phyloP scores from a whole-genome alignment of 257 asterid species.

The Salvia splendens region DNA sequence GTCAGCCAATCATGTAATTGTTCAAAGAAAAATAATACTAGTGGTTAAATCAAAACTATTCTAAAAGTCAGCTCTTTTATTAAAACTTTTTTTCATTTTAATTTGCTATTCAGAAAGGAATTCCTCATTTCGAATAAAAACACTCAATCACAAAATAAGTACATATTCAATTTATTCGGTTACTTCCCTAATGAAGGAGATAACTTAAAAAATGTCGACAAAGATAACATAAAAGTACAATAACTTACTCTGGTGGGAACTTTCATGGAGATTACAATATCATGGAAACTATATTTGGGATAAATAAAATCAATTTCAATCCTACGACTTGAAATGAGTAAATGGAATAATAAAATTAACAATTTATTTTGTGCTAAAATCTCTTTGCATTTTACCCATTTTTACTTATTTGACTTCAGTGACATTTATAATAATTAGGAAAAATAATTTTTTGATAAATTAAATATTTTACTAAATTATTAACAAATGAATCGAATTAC shows the following conservation, averaged over 20 bases:
- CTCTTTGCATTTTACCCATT: no score
- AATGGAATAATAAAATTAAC: no score
- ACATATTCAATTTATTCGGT: not conserved
- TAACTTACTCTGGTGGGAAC: not conserved
- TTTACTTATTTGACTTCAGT: no score
- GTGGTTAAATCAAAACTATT: not conserved
- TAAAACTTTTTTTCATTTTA: not conserved
- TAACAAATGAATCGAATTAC: no score
- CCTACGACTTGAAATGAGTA: not conserved
- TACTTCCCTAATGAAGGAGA: not conserved
- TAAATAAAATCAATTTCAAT: not conserved
- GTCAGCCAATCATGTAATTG: slow-evolving; percentile 8
- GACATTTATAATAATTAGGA: no score
- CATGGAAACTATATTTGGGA: not conserved
- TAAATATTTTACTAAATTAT: no score
- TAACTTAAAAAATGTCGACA: no score
- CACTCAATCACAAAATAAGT: no score
- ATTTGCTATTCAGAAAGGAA: not conserved
- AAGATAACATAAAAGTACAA: not conserved
- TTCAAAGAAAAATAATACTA: not conserved
- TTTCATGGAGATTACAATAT: not conserved
- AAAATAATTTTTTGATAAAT: no score
- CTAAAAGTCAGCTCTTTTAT: not conserved
- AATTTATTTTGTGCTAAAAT: no score
- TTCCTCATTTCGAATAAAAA: no score